These are phyloP conservation scores for Ascochyta fabae DNA, from an alignment of 2,329 filamentous ascomycete genomes.

Conservation along the genomic window DNA sequence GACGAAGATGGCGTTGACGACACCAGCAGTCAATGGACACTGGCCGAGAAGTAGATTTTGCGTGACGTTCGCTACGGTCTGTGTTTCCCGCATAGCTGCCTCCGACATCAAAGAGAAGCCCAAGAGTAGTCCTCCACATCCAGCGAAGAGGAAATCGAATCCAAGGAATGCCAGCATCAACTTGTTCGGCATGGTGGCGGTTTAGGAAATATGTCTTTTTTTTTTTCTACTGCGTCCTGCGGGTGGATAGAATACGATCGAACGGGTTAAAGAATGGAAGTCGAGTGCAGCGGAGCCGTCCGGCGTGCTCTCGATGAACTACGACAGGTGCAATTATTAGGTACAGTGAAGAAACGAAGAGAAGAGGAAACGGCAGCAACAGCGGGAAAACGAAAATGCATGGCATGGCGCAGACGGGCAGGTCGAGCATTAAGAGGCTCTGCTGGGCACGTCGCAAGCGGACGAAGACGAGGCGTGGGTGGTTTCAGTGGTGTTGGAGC, in stretches of 20 bases:
- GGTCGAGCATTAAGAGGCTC: constrained; percentile 45
- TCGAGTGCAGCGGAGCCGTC: constrained; percentile 46
- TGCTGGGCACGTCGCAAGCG: constrained; percentile 42
- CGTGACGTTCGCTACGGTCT: constrained; percentile 59
- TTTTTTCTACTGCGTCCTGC: constrained; percentile 15
- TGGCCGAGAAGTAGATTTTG: constrained; percentile 59
- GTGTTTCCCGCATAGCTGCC: constrained; percentile 49
- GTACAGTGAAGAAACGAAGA: constrained; percentile 38
- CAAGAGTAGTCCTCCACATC: constrained; percentile 59
- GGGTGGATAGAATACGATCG: constrained; percentile 11
- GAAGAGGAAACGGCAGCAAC: constrained; percentile 34
- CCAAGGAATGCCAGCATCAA: constrained; percentile 60
- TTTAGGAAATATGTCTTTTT: constrained; percentile 17
- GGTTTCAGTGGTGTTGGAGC: constrained; percentile 47
- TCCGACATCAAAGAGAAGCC: constrained; percentile 60
- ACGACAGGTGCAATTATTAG: constrained; percentile 40
- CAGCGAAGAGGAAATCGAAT: constrained; percentile 60
- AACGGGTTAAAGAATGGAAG: constrained; percentile 37
- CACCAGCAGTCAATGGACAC: constrained; percentile 67
- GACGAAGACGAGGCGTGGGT: constrained; percentile 35
- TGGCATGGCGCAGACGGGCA: constrained; percentile 33
- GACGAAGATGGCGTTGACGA: constrained; percentile 75
- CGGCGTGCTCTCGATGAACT: constrained; percentile 46
- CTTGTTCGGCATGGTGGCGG: constrained; percentile 57
- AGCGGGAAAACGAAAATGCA: constrained; percentile 34